Evolutionary conservation across 2,329 filamentous ascomycete genomes (phyloP).

Genomic region (Gremmenia infestans): DNA sequence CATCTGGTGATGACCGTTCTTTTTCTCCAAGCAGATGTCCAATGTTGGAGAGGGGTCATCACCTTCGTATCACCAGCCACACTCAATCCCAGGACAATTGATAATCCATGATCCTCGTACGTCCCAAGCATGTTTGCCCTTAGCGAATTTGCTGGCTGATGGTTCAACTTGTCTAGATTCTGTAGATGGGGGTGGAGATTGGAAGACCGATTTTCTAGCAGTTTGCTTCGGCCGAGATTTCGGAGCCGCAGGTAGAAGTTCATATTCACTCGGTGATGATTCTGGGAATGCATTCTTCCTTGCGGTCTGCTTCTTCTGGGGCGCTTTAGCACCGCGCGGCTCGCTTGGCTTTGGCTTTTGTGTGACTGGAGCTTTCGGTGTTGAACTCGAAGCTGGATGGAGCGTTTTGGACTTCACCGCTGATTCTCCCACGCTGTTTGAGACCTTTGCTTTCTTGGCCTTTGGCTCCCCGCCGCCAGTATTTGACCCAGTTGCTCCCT

Average conservation of each 20-base stretch:
- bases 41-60: too few species aligned
- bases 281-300: neutral
- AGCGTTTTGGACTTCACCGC: too few species aligned
- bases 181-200: too few species aligned
- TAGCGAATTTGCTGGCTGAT: too few species aligned
- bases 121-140: constrained; percentile 8
- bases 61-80: neutral
- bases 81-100: constrained; percentile 8
- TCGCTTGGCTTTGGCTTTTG: too few species aligned
- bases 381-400: too few species aligned
- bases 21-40: constrained; percentile 9
- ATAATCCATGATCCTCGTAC: constrained; percentile 13
- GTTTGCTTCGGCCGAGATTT: constrained; percentile 3
- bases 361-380: too few species aligned
- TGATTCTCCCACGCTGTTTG: too few species aligned
- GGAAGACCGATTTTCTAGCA: constrained; percentile 3
- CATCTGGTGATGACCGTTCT: constrained; percentile 12
- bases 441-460: neutral
- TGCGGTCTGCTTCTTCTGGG: neutral
- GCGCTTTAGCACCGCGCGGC: neutral
- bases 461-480: neutral
- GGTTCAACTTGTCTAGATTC: too few species aligned
- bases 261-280: neutral
- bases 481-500: constrained; percentile 4
- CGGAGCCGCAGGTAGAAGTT: neutral